Evolutionary conservation across 352 stramenopile genomes (phyloP).

Genomic region (Phytopythium litorale): DNA sequence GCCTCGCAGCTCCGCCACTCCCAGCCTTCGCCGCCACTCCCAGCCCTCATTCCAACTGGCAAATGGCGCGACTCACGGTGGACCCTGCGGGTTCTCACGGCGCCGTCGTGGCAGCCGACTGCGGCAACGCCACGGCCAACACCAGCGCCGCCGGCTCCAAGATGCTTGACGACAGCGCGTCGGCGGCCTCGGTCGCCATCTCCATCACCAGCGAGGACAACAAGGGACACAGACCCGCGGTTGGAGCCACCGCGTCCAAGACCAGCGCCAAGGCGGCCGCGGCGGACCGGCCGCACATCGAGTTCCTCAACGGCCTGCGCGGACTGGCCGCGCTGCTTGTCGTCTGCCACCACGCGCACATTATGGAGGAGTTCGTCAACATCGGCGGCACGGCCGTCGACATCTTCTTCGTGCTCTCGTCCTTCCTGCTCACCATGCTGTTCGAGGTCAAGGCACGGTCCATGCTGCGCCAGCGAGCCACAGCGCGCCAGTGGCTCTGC

Average conservation of each 20-base stretch:
- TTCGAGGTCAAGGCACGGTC: conserved; percentile 40
- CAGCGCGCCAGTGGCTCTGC: conserved; percentile 23
- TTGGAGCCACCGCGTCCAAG: neutral
- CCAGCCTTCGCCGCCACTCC: neutral
- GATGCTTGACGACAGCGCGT: neutral
- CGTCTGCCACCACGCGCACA: conserved; percentile 16
- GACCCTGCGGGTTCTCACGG: neutral
- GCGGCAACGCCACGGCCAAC: neutral
- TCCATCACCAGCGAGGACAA: neutral
- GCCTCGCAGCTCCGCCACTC: neutral
- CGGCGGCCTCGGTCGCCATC: neutral
- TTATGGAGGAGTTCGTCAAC: conserved; percentile 33
- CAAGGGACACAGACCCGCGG: neutral
- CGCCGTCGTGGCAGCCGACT: neutral
- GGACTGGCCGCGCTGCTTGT: conserved; percentile 22
- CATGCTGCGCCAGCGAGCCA: conserved; percentile 21
- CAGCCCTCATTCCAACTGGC: neutral
- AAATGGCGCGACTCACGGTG: neutral
- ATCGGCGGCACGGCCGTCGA: conserved; percentile 36
- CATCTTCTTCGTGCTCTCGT: conserved; percentile 54
- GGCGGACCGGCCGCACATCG: conserved; percentile 13
- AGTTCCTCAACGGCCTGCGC: conserved; percentile 26
- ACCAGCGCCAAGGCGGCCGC: neutral
- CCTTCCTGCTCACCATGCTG: conserved; percentile 50
- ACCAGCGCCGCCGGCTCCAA: neutral